Base-by-base conservation (phyloP, 225 moss, liverwort and hornwort genomes). In the Pseudoscleropodium purum region DNA sequence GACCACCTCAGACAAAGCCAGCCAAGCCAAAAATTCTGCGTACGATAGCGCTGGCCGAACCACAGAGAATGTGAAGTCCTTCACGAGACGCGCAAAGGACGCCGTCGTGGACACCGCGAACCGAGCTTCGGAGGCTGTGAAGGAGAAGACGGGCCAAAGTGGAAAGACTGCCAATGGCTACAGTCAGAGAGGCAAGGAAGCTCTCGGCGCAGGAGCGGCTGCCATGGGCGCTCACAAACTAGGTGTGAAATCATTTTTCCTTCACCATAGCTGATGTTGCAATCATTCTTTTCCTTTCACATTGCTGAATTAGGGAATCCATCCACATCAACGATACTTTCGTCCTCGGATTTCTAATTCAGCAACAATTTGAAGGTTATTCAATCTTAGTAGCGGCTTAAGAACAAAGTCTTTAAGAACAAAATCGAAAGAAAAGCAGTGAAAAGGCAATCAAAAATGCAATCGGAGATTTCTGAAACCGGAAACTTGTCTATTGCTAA, bases 141-240 rank as follows among this genome's bases (percentile, higher is more conserved):
- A 70, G 62, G 90, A 64, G 18, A 82, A 36, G 54, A 86, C 89
- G 6, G 84, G 69, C 5, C 80, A 87, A 60, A 81, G 64, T 61
- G 79, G 30, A 43, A 82, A 86, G 16, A 30, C 61, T 69, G 84
- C 39, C 76, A n/a, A 72, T 15, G 86, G 84, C 64, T 88, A 92
- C 41, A 76, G 86, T 15, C 91, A 91, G 91, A 82, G 62, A 18
- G 94, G 90, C 2, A 89, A 90, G 82, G 91, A 92, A 65, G 89
- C 26, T 34, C 84, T 92, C 19, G 92, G 91, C 11, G 91, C 91
- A 31, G 91, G 91, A 49, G 90, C 87, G 15, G 90, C 89, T 59
- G 91, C 89, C 23, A 11, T 86, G 45, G 91, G 91, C 75, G 57
- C 62, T 20, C 49, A 91, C 31, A 84, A 59, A 83, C 19, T 91